Percentiles rank a stretch among this genome's conserved stretches.
phyloP scores from a whole-genome alignment of 805 yeast genomes.

The Kluyveromyces aestuarii region DNA sequence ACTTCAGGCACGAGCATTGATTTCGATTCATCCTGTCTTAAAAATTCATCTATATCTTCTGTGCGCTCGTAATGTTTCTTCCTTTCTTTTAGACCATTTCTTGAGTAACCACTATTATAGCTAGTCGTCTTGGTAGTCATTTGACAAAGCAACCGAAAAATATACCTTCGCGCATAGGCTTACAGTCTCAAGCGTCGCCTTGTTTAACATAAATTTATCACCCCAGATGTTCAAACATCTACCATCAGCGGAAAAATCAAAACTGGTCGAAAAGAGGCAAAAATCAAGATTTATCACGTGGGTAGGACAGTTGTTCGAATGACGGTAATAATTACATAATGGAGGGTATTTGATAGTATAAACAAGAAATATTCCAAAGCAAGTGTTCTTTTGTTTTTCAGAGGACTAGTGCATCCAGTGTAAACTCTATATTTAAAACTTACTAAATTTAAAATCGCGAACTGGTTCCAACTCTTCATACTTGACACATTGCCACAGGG shows the following conservation, averaged over 20 bases:
- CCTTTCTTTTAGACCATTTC: constrained; percentile 3
- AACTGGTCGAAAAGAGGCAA: no score
- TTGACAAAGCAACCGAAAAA: background rate
- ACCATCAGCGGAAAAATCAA: no score
- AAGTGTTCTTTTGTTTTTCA: background rate
- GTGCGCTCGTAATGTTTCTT: constrained; percentile 4
- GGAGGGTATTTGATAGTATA: background rate
- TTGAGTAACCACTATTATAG: background rate
- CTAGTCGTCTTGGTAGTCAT: background rate
- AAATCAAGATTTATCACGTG: background rate
- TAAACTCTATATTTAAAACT: constrained; percentile 10
- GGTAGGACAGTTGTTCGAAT: background rate
- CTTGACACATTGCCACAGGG: constrained; percentile 56
- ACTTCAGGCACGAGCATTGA: background rate
- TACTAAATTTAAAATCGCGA: constrained; percentile 28
- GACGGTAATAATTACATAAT: background rate
- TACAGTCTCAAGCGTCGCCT: no score
- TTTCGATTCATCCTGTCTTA: background rate
- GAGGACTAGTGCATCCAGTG: background rate
- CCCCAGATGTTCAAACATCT: no score
- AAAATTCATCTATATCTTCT: background rate
- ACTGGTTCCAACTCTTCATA: constrained; percentile 56
- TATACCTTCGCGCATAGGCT: background rate
- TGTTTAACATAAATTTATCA: no score
- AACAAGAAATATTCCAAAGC: background rate